A percentile compares a stretch with the other conserved stretches of the same genome.
These are phyloP conservation scores for Heliamphora pulchella DNA, from an alignment of 179 eudicot species.

Conservation along the genomic window DNA sequence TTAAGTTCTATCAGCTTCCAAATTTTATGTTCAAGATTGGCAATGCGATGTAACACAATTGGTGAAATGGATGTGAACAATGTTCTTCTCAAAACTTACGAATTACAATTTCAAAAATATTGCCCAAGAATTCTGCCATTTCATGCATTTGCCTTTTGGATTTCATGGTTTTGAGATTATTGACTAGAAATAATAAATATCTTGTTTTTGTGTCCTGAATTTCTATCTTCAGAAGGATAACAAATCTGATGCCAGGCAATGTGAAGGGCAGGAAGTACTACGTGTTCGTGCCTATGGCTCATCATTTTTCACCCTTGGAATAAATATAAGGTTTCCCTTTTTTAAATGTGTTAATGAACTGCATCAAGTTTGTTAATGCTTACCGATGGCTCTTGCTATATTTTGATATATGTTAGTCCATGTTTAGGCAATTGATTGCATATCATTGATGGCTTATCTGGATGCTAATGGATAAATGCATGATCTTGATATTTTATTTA, in stretches of 20 bases:
- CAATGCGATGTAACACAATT: not conserved
- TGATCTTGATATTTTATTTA: not conserved
- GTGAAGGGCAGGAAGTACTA: conserved; percentile 78
- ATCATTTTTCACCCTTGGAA: conserved; percentile 83
- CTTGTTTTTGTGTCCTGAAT: conserved; percentile 14
- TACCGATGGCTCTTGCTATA: not conserved
- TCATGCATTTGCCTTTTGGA: conserved; percentile 1
- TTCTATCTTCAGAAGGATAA: conserved; percentile 48
- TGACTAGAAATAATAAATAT: conserved; percentile 7
- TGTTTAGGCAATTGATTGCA: not conserved
- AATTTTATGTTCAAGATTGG: not conserved
- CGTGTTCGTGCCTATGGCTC: conserved; percentile 93
- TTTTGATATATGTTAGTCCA: not conserved
- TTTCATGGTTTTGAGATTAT: not conserved
- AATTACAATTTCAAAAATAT: not conserved
- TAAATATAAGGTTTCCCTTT: conserved; percentile 70
- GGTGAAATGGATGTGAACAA: too few relatives aligned
- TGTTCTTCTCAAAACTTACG: not conserved
- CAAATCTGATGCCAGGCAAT: conserved; percentile 29
- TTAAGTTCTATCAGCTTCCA: not conserved
- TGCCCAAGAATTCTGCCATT: not conserved
- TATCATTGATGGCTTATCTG: not conserved
- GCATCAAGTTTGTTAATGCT: not conserved
- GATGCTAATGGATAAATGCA: not conserved
- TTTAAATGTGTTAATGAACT: not conserved